A percentile compares a stretch with the other conserved stretches of the same genome.
Conservation (phyloP, 73 alveolate species). For the Paramecium biaurelia region DNA sequence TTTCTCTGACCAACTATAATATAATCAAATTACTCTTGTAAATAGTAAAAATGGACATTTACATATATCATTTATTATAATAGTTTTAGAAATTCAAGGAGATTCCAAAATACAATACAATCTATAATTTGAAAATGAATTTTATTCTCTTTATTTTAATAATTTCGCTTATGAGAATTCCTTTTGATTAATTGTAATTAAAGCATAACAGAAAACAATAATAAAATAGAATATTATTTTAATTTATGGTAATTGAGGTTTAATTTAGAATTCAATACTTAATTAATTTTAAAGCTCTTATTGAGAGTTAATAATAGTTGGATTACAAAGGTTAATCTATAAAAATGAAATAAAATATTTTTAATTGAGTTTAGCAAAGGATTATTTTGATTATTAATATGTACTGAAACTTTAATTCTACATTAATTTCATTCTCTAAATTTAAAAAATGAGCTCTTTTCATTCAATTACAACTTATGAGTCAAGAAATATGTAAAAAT, state of each 20-base stretch:
- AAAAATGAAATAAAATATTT: background rate
- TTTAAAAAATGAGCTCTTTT: background rate
- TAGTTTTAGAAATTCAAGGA: too few relatives aligned
- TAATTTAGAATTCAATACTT: background rate
- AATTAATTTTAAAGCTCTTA: background rate
- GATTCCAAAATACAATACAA: too few relatives aligned
- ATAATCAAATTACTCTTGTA: too few relatives aligned
- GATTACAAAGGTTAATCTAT: background rate
- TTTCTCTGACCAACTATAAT: too few relatives aligned
- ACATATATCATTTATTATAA: too few relatives aligned
- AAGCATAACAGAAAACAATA: background rate
- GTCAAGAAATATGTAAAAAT: background rate
- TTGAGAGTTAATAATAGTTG: background rate
- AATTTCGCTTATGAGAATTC: too few relatives aligned
- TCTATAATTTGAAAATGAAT: too few relatives aligned
- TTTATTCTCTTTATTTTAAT: background rate
- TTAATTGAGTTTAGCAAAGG: background rate
- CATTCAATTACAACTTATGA: background rate
- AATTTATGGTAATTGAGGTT: background rate
- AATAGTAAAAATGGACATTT: too few relatives aligned
- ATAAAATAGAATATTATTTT: background rate
- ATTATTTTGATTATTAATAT: background rate
- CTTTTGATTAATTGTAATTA: background rate
- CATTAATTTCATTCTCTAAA: background rate
- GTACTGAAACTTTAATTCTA: background rate